Base-by-base conservation (phyloP, 2,329 filamentous ascomycete species). In the Fusarium sp. region DNA sequence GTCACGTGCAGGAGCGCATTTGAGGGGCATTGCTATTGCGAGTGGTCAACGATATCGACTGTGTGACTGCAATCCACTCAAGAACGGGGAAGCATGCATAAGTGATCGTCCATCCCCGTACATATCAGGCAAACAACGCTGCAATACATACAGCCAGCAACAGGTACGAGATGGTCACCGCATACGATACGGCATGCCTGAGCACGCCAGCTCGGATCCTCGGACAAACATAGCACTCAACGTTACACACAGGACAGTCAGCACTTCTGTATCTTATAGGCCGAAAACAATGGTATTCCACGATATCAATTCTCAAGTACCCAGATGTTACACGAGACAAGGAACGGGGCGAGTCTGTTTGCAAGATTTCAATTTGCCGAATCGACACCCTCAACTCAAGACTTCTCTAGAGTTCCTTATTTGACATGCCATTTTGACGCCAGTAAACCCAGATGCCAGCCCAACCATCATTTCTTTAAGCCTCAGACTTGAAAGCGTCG, bases 401-500 rank as follows among this genome's bases (percentile, higher is more conserved):
- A 74, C 76, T 77, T 77, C 79, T 79, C 76, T 73, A 80, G 75
- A 77, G 77, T 78, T 78, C 81, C 75, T 74, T 83, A 81, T 82
- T 79, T 82, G 83, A 85, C 81, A 85, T 83, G 81, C 83, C 82
- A 83, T 80, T 81, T 82, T 83, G 84, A 86, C 84, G 84, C 84
- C 84, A 84, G 80, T 80, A 81, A 79, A 83, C 80, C 82, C 83
- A 83, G 81, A 82, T 82, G 78, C 80, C 79, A 80, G 77, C 78
- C 75, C 77, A 79, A 77, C 77, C 80, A 80, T 79, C 79, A 76
- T 79, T 81, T 85, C 90, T 80, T 81, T 86, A 90, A 84, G 86
- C 88, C 84, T 88, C 86, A 57, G 83, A 81, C 75, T 87, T 86
- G 89, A 97, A 99, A 84, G 97, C 97, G 76, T 94, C 93, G 81